Evolutionary conservation across 345 rosid species (phyloP).

Genomic region (Orychophragmus violaceus): DNA sequence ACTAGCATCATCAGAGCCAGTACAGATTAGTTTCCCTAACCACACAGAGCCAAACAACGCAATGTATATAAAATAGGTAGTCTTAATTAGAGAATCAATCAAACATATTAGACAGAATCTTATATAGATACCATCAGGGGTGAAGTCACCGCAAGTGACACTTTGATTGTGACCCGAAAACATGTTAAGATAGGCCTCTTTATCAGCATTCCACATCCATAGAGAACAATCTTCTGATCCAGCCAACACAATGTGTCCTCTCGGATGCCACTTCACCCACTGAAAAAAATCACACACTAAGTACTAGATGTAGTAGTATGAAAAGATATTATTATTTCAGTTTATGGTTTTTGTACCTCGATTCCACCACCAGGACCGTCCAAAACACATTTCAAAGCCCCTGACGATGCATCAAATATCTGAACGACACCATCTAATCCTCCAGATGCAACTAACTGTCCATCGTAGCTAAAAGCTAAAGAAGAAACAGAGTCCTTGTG

Average conservation of each 20-base stretch:
- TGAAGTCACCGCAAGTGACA: slow-evolving; percentile 90
- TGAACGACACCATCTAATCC: slow-evolving; percentile 73
- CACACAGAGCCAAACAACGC: neutral
- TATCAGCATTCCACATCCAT: slow-evolving; percentile 99
- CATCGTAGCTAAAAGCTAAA: slow-evolving; percentile 72
- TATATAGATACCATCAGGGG: slow-evolving; percentile 67
- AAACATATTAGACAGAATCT: neutral
- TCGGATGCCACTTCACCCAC: slow-evolving; percentile 99
- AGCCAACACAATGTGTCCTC: slow-evolving; percentile 78
- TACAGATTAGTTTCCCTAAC: slow-evolving; percentile 79
- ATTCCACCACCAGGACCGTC: slow-evolving; percentile 74
- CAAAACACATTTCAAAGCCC: slow-evolving; percentile 47
- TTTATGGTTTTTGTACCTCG: slow-evolving; percentile 39
- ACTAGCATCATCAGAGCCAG: slow-evolving; percentile 89
- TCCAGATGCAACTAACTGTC: slow-evolving; percentile 74
- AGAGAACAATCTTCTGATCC: slow-evolving; percentile 75
- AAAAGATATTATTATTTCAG: neutral
- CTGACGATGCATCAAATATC: slow-evolving; percentile 64
- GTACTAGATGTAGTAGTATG: neutral
- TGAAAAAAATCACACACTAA: slow-evolving; percentile 27
- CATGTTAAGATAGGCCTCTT: slow-evolving; percentile 53
- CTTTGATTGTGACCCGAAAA: slow-evolving; percentile 71
- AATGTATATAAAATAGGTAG: neutral
- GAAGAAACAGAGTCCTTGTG: slow-evolving; percentile 76
- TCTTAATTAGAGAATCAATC: neutral